Conservation (phyloP, 768 basidiomycete species). For the Boletus patriciae region DNA sequence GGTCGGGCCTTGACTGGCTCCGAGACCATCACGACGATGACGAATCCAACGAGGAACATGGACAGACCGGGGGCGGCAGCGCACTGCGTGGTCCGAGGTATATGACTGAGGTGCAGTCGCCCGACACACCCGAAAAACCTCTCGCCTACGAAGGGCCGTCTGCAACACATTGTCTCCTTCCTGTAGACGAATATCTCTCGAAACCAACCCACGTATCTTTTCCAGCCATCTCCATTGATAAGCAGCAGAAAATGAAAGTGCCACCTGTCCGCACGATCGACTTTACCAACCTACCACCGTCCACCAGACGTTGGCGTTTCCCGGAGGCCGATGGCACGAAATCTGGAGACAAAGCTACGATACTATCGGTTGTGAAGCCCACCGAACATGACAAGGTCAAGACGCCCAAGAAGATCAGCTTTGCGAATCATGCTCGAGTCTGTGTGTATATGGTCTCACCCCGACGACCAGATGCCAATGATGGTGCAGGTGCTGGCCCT, state of each 20-base stretch:
- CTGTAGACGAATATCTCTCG: not conserved
- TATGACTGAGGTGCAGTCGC: not conserved
- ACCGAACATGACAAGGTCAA: conserved; percentile 15
- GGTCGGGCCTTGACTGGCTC: not conserved
- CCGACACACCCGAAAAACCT: conserved; percentile 14
- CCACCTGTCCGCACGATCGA: conserved; percentile 26
- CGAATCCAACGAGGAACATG: not conserved
- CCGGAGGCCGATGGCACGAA: not conserved
- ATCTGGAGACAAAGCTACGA: not conserved
- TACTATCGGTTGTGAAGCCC: conserved; percentile 6
- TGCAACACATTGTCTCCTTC: not conserved
- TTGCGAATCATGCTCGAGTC: conserved; percentile 25
- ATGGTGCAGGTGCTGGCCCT: not conserved
- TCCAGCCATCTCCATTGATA: not conserved
- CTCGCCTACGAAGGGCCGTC: not conserved
- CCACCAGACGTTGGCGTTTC: conserved; percentile 14
- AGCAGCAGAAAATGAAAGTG: not conserved
- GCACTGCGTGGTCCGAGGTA: not conserved
- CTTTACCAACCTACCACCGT: conserved; percentile 25
- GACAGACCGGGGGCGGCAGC: not conserved
- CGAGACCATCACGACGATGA: not conserved
- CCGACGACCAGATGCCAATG: not conserved
- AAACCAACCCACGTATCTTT: not conserved
- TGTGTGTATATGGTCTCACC: conserved; percentile 20
- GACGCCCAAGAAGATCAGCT: conserved; percentile 28